Evolutionary conservation across 1,139 yeast genomes (phyloP), one percentile per base, ranked within the genome.

Genomic region (Zygoascus sp.): DNA sequence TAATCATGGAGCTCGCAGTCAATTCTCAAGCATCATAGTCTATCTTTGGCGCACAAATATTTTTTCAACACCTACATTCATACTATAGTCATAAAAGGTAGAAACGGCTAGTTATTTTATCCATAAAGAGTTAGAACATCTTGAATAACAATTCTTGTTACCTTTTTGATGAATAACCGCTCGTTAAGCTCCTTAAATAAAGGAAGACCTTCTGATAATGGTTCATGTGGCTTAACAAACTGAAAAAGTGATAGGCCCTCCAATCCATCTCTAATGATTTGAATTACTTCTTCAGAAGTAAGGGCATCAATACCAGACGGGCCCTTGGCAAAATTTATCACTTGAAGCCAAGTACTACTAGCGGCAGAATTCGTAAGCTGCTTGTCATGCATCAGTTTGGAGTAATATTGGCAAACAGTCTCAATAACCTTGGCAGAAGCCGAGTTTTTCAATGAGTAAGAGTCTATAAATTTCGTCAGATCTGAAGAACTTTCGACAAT

Each of bases 1-100:
- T 92, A 55, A 92, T 92, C 55, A 89, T 92, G 96, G 97, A 92
- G 66, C 75, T 92, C 57, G 97, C 97, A 1, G 97, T 92, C 13
- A 92, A 90, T 64, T 77, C 85, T 56, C 73, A 69, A 52, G 66
- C 61, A 7, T 55, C 55, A 17, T 61, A 53, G 47, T 5, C 13
- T 10, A 5, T n/a, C 11, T 28, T 9, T 10, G 7, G 9, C 27
- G 10, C 27, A n/a, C n/a, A n/a, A n/a, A n/a, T n/a, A n/a, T n/a
- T n/a, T n/a, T n/a, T n/a, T n/a, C n/a, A n/a, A n/a, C n/a, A n/a
- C n/a, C n/a, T n/a, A n/a, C n/a, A n/a, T n/a, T n/a, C n/a, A n/a
- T n/a, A n/a, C n/a, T n/a, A n/a, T n/a, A n/a, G n/a, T n/a, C n/a
- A n/a, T n/a, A n/a, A n/a, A n/a, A n/a, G n/a, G n/a, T n/a, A n/a